These are phyloP conservation scores for Neurospora sp. DNA, from an alignment of 2,329 filamentous ascomycete genomes.

Conservation along the genomic window DNA sequence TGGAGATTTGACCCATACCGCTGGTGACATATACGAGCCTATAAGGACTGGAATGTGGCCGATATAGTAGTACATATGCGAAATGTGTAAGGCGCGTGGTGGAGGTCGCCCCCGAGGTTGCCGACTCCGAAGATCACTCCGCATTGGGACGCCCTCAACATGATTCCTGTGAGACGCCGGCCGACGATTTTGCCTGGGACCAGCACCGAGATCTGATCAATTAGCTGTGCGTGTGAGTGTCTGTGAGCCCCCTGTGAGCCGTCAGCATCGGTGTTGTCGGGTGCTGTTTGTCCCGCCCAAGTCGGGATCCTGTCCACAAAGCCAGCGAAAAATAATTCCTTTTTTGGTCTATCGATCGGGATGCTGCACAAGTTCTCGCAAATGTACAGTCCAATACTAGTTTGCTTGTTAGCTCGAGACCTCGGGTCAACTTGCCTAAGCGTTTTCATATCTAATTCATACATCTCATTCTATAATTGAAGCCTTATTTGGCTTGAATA, in stretches of 20 bases:
- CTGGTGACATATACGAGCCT: not conserved
- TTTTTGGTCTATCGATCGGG: not conserved
- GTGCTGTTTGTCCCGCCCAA: not conserved
- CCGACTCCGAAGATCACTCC: not conserved
- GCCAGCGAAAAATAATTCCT: not conserved
- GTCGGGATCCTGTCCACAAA: not conserved
- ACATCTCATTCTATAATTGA: too few species aligned
- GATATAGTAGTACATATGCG: not conserved
- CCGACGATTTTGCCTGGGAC: not conserved
- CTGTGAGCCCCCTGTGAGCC: not conserved
- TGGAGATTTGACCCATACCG: not conserved
- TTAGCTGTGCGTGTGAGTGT: not conserved
- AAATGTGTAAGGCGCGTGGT: not conserved
- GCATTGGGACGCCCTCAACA: not conserved
- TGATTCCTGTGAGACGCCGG: not conserved
- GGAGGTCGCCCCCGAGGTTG: not conserved
- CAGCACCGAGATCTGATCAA: not conserved
- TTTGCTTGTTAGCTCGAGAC: too few species aligned
- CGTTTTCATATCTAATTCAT: too few species aligned
- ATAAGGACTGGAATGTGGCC: not conserved
- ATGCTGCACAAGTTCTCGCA: not conserved
- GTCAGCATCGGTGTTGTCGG: not conserved
- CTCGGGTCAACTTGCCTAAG: too few species aligned
- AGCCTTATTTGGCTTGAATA: too few species aligned
- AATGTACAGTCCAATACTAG: not conserved